Base-by-base conservation (phyloP, 768 basidiomycete species). In the Kwoniella sp. region DNA sequence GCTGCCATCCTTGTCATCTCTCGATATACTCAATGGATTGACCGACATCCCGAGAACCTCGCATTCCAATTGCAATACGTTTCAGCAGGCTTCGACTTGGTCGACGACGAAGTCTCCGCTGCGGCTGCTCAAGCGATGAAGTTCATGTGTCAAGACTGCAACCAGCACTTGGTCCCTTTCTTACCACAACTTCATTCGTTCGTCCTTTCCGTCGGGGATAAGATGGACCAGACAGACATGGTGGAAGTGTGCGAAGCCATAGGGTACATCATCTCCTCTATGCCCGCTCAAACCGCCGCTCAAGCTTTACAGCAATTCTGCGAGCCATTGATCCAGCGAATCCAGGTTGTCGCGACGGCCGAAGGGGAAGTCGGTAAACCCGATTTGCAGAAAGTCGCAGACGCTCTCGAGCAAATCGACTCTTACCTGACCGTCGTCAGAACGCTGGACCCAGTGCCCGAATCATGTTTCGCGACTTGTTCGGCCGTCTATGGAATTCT, bases 11-110 rank as follows among this genome's bases (percentile, higher is more conserved):
- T 99, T 62, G 93, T 99, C 73, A 89, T 98, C 66, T 90, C 92
- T 3, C 87, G 96, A 20, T 99, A 99, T 81, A 93, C 93, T 22
- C 91, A 95, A 81, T 99, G 96, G 96, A 90, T 93, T 73, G 90
- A 89, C 76, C 84, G 84, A 68, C 94, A 98, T 79, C 90, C 95
- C 0, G 84, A 87, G 34, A 93, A 96, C 75, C 90, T 99, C 70
- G 84, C 85, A 31, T 86, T 86, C 79, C 91, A 93, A 78, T 83
- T 99, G 23, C 89, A 90, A 74, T 98, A 95, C 78, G 90, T 98
- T 56, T 93, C 93, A 9, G 84, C 88, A 25, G 95, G 96, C 0
- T 98, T 98, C 73, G 89, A 93, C 68, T 88, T 89, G 76, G 66
- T 84, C 1, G 76, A 81, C 30, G 73, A 81, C 29, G 92, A 96